Base-by-base conservation (phyloP, 148 eudicot species). In the Camellia granthamiana region DNA sequence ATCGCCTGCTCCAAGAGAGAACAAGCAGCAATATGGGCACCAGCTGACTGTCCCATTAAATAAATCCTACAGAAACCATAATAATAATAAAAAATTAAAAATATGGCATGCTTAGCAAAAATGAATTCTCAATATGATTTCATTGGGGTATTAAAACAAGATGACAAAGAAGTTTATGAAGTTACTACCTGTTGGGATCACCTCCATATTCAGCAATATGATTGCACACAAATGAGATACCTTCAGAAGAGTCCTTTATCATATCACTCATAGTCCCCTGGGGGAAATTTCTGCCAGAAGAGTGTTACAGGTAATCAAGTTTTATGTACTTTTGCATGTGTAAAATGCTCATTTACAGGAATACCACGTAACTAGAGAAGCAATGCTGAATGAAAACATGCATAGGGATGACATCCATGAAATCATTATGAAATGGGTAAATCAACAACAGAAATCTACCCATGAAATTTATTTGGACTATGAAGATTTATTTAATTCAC, bases 21-120 rank as follows among this genome's bases (percentile, higher is more conserved):
- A 86, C 99, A 96, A 72, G 98, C 93, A 78, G 92, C 89, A 85
- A 96, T 92, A 83, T 96, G 99, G 18, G 99, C 99, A 75, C 99
- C 99, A 87, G 99, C 99, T 71, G 99, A 96, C 80, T 96, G 99
- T 56, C 99, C 99, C 99, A 96, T 96, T 71, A 96, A 82, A 84
- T 90, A 93, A 63, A 96, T 83, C 84, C 98, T 96, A 75, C 72
- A 80, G 71, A 76, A 78, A 52, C 15, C 67, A 72, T 43, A 69
- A 9, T 62, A 30, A 30, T 30, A 30, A 30, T 30, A 30, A 18
- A 55, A 79, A 15, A 58, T 51, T 30, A 18, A 55, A 79, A 15
- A 58, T 51, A 67, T 66, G 58, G 10, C 6, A 44, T 14, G n/a
- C 56, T 82, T 18, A 44, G 65, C 64, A 77, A 66, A 12, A 77